phyloP scores from a whole-genome alignment of 257 asterid genomes.

The Rhazya stricta region DNA sequence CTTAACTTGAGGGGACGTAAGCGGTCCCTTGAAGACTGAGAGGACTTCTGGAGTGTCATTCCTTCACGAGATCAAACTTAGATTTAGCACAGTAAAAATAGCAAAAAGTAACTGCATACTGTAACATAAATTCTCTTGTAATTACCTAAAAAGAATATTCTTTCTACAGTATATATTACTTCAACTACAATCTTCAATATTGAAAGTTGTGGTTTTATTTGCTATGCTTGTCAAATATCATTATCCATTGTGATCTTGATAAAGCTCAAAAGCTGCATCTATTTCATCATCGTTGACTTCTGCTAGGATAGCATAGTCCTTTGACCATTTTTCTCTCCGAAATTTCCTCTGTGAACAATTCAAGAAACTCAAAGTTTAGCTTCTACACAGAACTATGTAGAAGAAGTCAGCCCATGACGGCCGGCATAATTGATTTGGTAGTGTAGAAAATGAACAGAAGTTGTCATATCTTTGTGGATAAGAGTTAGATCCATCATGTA shows the following conservation, averaged over 20 bases:
- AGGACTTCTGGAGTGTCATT: constrained; percentile 19
- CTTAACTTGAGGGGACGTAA: constrained; percentile 73
- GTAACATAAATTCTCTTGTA: constrained; percentile 5
- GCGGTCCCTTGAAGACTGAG: constrained; percentile 83
- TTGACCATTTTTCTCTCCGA: background rate
- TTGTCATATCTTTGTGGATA: background rate
- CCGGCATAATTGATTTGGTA: background rate
- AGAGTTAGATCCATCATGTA: background rate
- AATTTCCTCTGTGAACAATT: background rate
- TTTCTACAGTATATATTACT: background rate
- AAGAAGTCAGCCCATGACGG: background rate
- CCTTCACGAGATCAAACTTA: background rate
- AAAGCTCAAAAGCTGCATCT: background rate
- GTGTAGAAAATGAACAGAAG: background rate
- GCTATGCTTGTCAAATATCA: background rate
- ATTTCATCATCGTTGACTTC: background rate
- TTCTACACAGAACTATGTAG: background rate
- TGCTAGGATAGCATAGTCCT: background rate
- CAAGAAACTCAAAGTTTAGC: constrained; percentile 5
- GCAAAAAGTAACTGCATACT: constrained; percentile 6
- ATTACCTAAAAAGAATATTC: background rate
- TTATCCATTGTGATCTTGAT: background rate
- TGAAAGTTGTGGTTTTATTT: background rate
- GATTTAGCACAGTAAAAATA: background rate
- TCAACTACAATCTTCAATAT: background rate